Conservation (phyloP, 2,329 filamentous ascomycete genomes). For the Dactylonectria estremocensis region DNA sequence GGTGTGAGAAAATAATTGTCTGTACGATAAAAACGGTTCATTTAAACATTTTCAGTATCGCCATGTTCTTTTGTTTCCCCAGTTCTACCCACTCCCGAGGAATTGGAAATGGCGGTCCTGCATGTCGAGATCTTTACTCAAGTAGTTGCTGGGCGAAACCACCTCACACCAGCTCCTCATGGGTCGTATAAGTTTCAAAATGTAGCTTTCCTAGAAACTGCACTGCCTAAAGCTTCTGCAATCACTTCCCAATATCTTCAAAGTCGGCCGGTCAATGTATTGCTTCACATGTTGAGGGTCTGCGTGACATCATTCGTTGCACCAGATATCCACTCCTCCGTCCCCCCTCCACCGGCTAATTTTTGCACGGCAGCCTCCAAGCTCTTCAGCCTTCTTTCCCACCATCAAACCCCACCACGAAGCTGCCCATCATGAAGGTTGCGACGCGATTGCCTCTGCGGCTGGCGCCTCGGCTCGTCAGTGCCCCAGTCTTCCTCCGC, state of each 20-base stretch:
- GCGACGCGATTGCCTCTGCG: constrained; percentile 58
- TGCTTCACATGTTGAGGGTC: constrained; percentile 17
- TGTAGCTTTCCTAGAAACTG: neutral
- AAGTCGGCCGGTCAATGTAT: neutral
- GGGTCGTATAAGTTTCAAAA: neutral
- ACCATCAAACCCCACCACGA: constrained; percentile 29
- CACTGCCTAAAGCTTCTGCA: neutral
- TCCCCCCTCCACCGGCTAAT: constrained; percentile 37
- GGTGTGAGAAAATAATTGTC: neutral
- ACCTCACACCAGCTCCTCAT: neutral
- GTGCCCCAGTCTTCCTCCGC: constrained; percentile 39
- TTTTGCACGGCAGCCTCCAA: constrained; percentile 36
- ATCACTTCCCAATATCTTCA: neutral
- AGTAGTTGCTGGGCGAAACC: neutral
- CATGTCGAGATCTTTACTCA: neutral
- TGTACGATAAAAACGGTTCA: neutral
- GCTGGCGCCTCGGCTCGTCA: constrained; percentile 48
- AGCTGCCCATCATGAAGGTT: constrained; percentile 57
- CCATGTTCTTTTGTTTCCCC: too few relatives aligned
- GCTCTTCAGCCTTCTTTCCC: constrained; percentile 22
- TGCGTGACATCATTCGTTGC: constrained; percentile 43
- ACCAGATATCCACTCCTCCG: constrained; percentile 32
- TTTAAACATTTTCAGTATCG: too few relatives aligned
- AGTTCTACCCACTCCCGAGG: too few relatives aligned
- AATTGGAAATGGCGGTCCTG: neutral